These are phyloP conservation scores for Ziziphus jujuba DNA, from an alignment of 306 rosid genomes.

Conservation along the genomic window DNA sequence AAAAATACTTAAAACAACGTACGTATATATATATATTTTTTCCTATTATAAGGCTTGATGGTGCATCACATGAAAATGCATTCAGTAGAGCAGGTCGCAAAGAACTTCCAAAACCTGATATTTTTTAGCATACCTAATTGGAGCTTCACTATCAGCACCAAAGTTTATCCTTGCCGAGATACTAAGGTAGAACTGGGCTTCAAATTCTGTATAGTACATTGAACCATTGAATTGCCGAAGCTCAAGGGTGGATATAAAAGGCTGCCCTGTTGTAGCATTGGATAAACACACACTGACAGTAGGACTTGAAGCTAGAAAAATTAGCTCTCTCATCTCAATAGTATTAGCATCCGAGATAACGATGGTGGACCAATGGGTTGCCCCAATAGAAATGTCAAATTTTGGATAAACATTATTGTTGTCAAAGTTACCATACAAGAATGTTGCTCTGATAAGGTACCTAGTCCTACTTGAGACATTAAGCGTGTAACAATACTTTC, in stretches of 20 bases:
- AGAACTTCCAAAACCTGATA: constrained; percentile 16
- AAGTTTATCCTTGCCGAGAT: constrained; percentile 97
- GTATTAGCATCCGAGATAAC: constrained; percentile 80
- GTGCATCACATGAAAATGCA: neutral
- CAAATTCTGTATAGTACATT: constrained; percentile 57
- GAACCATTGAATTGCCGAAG: constrained; percentile 97
- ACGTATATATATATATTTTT: too few species aligned
- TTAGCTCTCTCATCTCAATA: constrained; percentile 66
- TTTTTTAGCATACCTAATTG: constrained; percentile 57
- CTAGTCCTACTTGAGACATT: constrained; percentile 82
- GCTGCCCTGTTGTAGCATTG: constrained; percentile 96
- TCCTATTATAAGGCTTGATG: neutral
- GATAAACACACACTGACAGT: constrained; percentile 83
- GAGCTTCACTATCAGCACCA: constrained; percentile 79
- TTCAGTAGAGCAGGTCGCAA: constrained; percentile 5
- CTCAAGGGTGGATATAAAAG: constrained; percentile 94
- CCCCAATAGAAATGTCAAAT: constrained; percentile 87
- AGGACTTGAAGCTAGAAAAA: constrained; percentile 78
- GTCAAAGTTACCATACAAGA: constrained; percentile 95
- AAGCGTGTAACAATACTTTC: constrained; percentile 85
- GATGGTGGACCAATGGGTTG: constrained; percentile 89
- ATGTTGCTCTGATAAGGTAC: constrained; percentile 80
- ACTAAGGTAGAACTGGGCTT: constrained; percentile 73
- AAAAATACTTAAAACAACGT: neutral
- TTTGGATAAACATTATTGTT: constrained; percentile 82